Evolutionary conservation across 305 asterid species (phyloP), one percentile per base, ranked within the genome.

Genomic region (Rubia balearica): DNA sequence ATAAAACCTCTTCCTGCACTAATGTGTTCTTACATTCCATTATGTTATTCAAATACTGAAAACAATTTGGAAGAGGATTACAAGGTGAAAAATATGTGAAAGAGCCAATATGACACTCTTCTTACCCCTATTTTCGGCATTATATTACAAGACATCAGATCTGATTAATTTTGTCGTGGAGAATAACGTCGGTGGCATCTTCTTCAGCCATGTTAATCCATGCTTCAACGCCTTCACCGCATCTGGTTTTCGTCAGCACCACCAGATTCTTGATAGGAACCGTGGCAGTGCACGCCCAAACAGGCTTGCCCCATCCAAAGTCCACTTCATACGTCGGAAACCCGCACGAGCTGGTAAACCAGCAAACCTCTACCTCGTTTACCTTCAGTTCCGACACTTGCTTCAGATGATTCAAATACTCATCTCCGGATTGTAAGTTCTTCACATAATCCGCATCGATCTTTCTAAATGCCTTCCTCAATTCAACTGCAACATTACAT

Each of bases 391-490:
- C 61, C 4, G 30, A 56, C 2, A 56, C 30, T 19, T 56, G n/a
- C 24, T 56, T 56, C 9, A 56, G 27, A 8, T 56, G 30, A 56
- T 56, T 19, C 3, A 56, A 19, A 56, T 56, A 21, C 61, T 56
- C 61, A n/a, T 56, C 61, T 19, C 61, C 61, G 1, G 61, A n/a
- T 56, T 8, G 61, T 56, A 56, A 56, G 2, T 21, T 56, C 30
- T 19, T 56, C 9, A 56, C 27, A 19, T 56, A 56, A n/a, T 56
- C 61, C 13, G 8, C 30, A 12, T 56, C 19, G 13, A n/a, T n/a
- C 24, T 8, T n/a, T 21, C 61, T 19, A n/a, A 56, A n/a, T 21
- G 61, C 61, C n/a, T 56, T 56, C 61, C 61, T 56, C 61, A 56
- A 7, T 2, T 56, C 61, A n/a, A 9, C 61, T 7, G 30, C 61